A percentile compares a stretch with the other conserved stretches of the same genome.
These are phyloP conservation scores for Aspergillus transmontanensis DNA, from an alignment of 2,329 filamentous ascomycete genomes.

Conservation along the genomic window DNA sequence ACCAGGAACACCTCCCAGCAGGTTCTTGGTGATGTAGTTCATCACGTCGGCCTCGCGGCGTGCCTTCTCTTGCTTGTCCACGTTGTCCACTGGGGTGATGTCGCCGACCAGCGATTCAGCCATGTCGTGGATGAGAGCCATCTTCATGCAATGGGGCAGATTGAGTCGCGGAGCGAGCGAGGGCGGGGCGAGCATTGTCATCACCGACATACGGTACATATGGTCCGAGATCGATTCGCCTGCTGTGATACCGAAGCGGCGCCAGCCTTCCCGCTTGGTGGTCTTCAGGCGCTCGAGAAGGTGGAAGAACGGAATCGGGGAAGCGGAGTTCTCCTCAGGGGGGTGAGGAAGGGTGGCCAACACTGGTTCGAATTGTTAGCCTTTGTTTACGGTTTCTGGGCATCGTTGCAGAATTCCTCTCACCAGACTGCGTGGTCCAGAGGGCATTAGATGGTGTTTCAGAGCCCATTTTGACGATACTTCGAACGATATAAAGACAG, in stretches of 20 bases:
- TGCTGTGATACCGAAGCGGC: slow-evolving; percentile 73
- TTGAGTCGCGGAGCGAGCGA: slow-evolving; percentile 72
- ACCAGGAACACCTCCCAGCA: slow-evolving; percentile 76
- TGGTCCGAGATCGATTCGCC: slow-evolving; percentile 96
- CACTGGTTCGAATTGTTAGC: slow-evolving; percentile 47
- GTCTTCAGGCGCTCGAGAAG: slow-evolving; percentile 92
- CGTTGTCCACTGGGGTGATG: slow-evolving; percentile 84
- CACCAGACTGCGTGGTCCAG: slow-evolving; percentile 42
- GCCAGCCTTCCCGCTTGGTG: slow-evolving; percentile 94
- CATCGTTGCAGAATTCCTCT: slow-evolving; percentile 13
- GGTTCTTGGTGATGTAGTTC: slow-evolving; percentile 76
- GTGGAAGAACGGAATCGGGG: slow-evolving; percentile 91
- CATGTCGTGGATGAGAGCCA: slow-evolving; percentile 98
- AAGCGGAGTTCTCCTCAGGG: slow-evolving; percentile 63
- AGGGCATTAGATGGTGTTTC: slow-evolving; percentile 27
- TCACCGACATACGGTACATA: slow-evolving; percentile 99
- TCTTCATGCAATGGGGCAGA: slow-evolving; percentile 81
- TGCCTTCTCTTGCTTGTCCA: slow-evolving; percentile 85
- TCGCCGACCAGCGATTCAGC: slow-evolving; percentile 93
- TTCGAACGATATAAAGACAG: background rate
- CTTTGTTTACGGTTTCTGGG: background rate
- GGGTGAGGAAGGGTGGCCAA: slow-evolving; percentile 65
- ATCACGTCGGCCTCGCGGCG: slow-evolving; percentile 85
- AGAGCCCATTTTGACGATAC: slow-evolving; percentile 30
- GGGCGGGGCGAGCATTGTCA: slow-evolving; percentile 87